Evolutionary conservation across 2,329 filamentous ascomycete genomes (phyloP), one percentile per base, ranked within the genome.

Genomic region (Ophiocordyceps robertsii): DNA sequence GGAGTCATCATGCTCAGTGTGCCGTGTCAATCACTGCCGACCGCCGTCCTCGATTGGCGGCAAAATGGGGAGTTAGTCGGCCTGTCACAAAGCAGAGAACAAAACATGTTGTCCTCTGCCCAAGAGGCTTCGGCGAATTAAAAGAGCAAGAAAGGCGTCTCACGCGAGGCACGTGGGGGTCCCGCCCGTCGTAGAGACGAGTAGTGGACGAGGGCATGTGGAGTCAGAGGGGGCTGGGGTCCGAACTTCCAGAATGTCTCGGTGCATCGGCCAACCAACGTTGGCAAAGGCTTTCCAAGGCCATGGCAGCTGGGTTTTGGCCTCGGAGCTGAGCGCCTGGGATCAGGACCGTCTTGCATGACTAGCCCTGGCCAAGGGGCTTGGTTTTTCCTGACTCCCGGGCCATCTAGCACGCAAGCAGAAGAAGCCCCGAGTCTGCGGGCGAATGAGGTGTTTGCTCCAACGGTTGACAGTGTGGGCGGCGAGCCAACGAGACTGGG

Each of bases 181-280:
- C 13, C 12, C 35, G 36, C 10, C 33, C 3, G 14, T 17, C 14
- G 17, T 36, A 16, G 39, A 41, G 33, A 29, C 39, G 21, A 10
- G 32, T 7, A 21, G 24, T n/a, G 19, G 16, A 24, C 13, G 27
- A 41, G 39, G 39, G 35, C 24, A 39, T 31, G 42, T 32, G 30
- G 38, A 39, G 43, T 37, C 33, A 47, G 7, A 27, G 24, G 24
- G 24, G 24, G 24, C 24, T 43, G 41, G 41, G 21, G 33, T 27
- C 10, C 14, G 30, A 42, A 43, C 44, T 50, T 48, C 48, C 43
- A 48, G 48, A 48, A 48, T 45, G 44, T 47, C 44, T 47, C 16
- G 33, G 33, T 31, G n/a, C 29, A 39, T 30, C 29, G n/a, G 31
- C 30, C 30, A 40, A 40, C 39, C 13, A 33, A 39, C 12, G 13